Evolutionary conservation across 805 yeast species (phyloP).

Genomic region (Candida pini): DNA sequence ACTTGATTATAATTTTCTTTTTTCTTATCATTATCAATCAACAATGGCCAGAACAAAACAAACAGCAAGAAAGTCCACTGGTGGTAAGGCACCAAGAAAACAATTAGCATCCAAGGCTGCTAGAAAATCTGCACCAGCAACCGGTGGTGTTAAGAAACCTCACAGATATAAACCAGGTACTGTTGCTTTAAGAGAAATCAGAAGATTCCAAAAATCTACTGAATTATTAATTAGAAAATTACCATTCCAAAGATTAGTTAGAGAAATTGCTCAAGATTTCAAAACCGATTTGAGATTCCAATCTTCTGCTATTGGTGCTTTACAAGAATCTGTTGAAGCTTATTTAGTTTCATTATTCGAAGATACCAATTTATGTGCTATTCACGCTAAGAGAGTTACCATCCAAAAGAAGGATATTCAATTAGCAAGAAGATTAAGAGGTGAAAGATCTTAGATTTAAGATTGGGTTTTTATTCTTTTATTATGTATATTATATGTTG

Average conservation of each 20-base stretch:
- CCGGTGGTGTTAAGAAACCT: constrained; percentile 91
- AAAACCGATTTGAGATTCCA: constrained; percentile 94
- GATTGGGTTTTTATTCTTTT: constrained; percentile 1
- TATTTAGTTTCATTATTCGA: constrained; percentile 93
- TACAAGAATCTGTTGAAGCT: constrained; percentile 98
- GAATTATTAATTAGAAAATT: constrained; percentile 92
- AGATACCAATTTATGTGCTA: constrained; percentile 97
- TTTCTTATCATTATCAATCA: constrained; percentile 10
- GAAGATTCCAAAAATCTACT: constrained; percentile 96
- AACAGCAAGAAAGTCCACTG: constrained; percentile 92
- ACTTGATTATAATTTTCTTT: background rate
- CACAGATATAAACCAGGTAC: constrained; percentile 98
- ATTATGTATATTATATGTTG: no score
- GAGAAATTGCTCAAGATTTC: constrained; percentile 94
- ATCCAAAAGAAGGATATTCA: constrained; percentile 98
- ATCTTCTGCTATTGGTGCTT: constrained; percentile 94
- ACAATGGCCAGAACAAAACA: constrained; percentile 89
- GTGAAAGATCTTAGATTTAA: constrained; percentile 92
- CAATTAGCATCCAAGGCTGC: constrained; percentile 90
- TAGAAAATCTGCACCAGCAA: constrained; percentile 86
- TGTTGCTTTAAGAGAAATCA: constrained; percentile 92
- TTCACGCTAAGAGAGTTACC: constrained; percentile 98
- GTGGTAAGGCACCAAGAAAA: constrained; percentile 96
- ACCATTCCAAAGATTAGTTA: constrained; percentile 95
- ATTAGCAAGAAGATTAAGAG: constrained; percentile 96